These are phyloP conservation scores for Przewalskia tangutica DNA, from an alignment of 257 asterid species.

Conservation along the genomic window DNA sequence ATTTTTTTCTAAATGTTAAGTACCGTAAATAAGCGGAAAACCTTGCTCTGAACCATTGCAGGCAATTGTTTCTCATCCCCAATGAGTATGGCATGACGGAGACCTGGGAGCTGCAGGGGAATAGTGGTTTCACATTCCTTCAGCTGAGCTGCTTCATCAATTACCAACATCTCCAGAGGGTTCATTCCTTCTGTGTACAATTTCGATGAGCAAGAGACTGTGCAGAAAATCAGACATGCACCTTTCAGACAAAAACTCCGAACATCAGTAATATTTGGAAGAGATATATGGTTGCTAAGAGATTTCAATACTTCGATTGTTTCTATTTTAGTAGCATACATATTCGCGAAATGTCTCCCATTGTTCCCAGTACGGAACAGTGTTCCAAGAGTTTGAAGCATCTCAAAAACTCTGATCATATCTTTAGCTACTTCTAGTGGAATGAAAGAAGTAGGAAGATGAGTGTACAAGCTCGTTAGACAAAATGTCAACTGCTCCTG, in stretches of 20 bases:
- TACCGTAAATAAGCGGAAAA: not conserved
- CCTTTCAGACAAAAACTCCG: slow-evolving; percentile 20
- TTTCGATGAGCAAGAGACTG: slow-evolving; percentile 34
- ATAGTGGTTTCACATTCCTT: slow-evolving; percentile 51
- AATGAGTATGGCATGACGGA: slow-evolving; percentile 43
- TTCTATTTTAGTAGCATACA: slow-evolving; percentile 1
- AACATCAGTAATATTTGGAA: slow-evolving; percentile 18
- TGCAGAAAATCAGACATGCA: slow-evolving; percentile 31
- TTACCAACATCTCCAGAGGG: slow-evolving; percentile 24
- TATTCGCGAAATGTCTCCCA: not conserved
- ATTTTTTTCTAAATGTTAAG: not conserved
- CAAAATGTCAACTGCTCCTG: slow-evolving; percentile 7
- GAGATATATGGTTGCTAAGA: slow-evolving; percentile 2
- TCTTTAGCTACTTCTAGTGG: slow-evolving; percentile 12
- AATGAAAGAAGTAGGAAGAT: slow-evolving; percentile 32
- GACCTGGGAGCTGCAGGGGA: slow-evolving; percentile 39
- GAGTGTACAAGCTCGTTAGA: slow-evolving; percentile 23
- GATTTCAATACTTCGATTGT: slow-evolving; percentile 14
- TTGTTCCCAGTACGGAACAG: not conserved
- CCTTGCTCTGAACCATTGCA: slow-evolving; percentile 57
- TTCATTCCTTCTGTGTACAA: slow-evolving; percentile 10
- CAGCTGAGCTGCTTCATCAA: slow-evolving; percentile 59
- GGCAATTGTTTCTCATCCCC: slow-evolving; percentile 61
- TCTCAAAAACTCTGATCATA: slow-evolving; percentile 15
- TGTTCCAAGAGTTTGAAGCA: slow-evolving; percentile 13